Conservation (phyloP, 768 basidiomycete genomes). For the Lentinula raphanica region DNA sequence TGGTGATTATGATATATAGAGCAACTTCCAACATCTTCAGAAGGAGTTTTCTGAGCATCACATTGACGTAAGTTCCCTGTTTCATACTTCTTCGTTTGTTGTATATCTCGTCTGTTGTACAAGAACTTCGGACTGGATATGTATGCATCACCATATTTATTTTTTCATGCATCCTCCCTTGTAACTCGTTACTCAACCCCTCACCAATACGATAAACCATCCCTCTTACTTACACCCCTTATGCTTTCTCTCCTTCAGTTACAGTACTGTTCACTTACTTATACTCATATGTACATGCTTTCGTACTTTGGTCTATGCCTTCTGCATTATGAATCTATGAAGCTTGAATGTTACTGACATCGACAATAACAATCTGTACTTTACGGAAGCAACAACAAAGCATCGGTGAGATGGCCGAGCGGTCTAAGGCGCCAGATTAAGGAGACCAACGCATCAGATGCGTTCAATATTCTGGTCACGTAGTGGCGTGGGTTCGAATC, state of each 20-base stretch:
- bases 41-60: too few relatives aligned
- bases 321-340: too few relatives aligned
- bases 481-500: conserved; percentile 53
- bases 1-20: conserved; percentile 10
- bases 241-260: not conserved
- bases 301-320: not conserved
- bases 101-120: not conserved
- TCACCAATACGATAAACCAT: not conserved
- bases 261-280: too few relatives aligned
- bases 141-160: not conserved
- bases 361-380: too few relatives aligned
- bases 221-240: not conserved
- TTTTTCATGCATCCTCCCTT: not conserved
- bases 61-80: not conserved
- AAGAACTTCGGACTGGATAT: not conserved
- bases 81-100: too few relatives aligned
- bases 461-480: not conserved
- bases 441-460: conserved; percentile 22
- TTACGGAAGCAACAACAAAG: too few relatives aligned
- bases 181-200: not conserved
- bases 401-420: conserved; percentile 72
- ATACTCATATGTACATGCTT: not conserved
- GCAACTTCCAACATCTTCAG: not conserved
- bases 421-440: conserved; percentile 88
- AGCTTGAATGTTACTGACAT: too few relatives aligned